Conservation (phyloP, 495 filamentous ascomycete species). For the Paragyromitra xinjiangensis region DNA sequence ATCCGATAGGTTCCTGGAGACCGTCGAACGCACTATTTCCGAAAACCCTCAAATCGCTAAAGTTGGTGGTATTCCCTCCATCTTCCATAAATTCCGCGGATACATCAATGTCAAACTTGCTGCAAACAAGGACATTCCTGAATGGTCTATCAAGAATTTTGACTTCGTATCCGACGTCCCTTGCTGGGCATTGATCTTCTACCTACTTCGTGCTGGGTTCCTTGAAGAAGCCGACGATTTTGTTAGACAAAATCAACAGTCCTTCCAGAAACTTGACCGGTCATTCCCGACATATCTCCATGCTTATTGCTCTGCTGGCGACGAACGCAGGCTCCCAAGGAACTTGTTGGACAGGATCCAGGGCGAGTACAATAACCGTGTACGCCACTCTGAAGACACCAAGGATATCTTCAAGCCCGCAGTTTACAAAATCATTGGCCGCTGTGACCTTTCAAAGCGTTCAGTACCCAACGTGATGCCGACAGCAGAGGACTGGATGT, state of each 20-base stretch:
- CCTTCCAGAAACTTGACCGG: conserved; percentile 88
- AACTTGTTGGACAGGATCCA: conserved; percentile 85
- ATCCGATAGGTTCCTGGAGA: conserved; percentile 67
- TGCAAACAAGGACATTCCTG: conserved; percentile 48
- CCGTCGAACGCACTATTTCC: conserved; percentile 76
- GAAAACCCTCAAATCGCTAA: conserved; percentile 89
- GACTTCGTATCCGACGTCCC: conserved; percentile 56
- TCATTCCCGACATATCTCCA: conserved; percentile 90
- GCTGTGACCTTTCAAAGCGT: conserved; percentile 84
- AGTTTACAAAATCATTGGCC: conserved; percentile 96
- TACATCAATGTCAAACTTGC: conserved; percentile 69
- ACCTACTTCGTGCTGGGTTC: conserved; percentile 85
- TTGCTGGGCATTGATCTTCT: conserved; percentile 93
- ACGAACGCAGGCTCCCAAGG: conserved; percentile 75
- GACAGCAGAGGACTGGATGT: conserved; percentile 93
- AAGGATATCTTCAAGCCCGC: conserved; percentile 96
- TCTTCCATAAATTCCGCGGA: conserved; percentile 87
- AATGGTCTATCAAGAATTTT: conserved; percentile 56
- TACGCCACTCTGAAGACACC: conserved; percentile 82
- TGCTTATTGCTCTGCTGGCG: conserved; percentile 72
- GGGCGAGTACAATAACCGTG: conserved; percentile 84
- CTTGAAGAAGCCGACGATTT: conserved; percentile 85
- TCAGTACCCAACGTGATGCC: conserved; percentile 81
- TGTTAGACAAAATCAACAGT: conserved; percentile 74
- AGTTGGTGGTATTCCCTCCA: conserved; percentile 85